Evolutionary conservation across 2,329 filamentous ascomycete species (phyloP).

Genomic region (Calonectria pteridis): DNA sequence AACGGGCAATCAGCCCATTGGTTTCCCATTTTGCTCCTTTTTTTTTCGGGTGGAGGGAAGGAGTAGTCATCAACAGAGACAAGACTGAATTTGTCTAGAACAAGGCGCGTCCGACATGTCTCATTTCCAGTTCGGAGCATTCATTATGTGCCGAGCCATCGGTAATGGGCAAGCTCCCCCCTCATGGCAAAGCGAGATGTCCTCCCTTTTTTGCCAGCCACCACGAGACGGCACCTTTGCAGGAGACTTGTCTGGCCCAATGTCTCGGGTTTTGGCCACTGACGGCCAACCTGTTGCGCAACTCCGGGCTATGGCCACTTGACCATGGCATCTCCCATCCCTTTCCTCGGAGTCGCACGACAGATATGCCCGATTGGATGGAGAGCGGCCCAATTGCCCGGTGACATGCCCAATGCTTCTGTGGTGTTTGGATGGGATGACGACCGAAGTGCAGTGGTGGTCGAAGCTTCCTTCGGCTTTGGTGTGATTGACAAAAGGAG

Average conservation of each 20-base stretch:
- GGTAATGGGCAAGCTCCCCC: neutral
- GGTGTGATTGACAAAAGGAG: neutral
- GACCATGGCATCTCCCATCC: neutral
- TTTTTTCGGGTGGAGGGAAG: too few relatives aligned
- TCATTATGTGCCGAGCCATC: neutral
- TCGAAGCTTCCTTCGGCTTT: neutral
- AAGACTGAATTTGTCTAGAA: neutral
- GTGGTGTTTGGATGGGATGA: neutral
- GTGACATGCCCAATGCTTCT: neutral
- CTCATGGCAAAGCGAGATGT: neutral
- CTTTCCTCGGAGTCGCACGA: constrained; percentile 5
- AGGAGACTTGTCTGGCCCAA: neutral
- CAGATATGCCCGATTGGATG: constrained; percentile 5
- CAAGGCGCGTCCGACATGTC: neutral
- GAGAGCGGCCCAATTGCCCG: neutral
- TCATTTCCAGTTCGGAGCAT: neutral
- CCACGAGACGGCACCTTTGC: neutral
- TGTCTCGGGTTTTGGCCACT: neutral
- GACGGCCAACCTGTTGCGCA: neutral
- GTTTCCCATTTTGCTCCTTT: neutral
- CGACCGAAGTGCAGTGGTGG: too few relatives aligned
- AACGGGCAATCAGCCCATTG: neutral
- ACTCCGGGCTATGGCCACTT: neutral
- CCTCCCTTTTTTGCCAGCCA: neutral
- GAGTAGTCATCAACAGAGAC: neutral